Base-by-base conservation (phyloP, 1,284 basidiomycete species). In the Cerrena zonata region DNA sequence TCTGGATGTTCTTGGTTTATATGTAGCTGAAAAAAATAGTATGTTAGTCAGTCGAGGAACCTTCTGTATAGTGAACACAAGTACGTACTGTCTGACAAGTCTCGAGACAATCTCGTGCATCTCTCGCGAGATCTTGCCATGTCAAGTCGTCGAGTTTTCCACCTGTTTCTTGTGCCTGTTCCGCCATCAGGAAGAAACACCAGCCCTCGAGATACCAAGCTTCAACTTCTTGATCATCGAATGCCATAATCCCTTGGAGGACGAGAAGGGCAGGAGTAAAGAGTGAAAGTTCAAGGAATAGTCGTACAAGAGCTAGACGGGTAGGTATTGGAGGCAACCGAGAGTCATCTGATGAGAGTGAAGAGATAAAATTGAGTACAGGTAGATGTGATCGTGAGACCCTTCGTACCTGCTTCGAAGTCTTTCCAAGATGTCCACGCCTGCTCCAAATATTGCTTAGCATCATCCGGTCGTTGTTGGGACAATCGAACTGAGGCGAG, bases 201-300 rank as follows among this genome's bases (percentile, higher is more conserved):
- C 92, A 94, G 48, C 92, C 94, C 65, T 94, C 89, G n/a, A 95
- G 78, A 66, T 96, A 96, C 80, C 92, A 94, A 2, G 87, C 91
- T 62, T 95, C 93, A 4, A 94, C 84, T 51, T 93, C 88, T 61
- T 92, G 81, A 57, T 93, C 89, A 67, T 95, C 91, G 11, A 85
- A 75, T 11, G 86, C 80, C 66, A 94, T 86, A 23, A 94, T 77
- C 3, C 85, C 86, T 39, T 89, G 81, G 12, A 96, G 69, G 4
- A 94, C 83, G 38, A 87, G 72, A 12, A 95, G 70, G 1, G 92
- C 91, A 13, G 79, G 75, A 22, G 80, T 70, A 69, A 82, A 85
- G 36, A 83, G 66, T n/a, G 76, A 73, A 25, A 92, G 75, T 65
- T 97, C 94, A 30, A 96, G 76, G 60, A 94, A 85, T 0, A 94